Evolutionary conservation across 2,329 filamentous ascomycete genomes (phyloP), one percentile per base, ranked within the genome.

Genomic region (Cordyceps militaris): DNA sequence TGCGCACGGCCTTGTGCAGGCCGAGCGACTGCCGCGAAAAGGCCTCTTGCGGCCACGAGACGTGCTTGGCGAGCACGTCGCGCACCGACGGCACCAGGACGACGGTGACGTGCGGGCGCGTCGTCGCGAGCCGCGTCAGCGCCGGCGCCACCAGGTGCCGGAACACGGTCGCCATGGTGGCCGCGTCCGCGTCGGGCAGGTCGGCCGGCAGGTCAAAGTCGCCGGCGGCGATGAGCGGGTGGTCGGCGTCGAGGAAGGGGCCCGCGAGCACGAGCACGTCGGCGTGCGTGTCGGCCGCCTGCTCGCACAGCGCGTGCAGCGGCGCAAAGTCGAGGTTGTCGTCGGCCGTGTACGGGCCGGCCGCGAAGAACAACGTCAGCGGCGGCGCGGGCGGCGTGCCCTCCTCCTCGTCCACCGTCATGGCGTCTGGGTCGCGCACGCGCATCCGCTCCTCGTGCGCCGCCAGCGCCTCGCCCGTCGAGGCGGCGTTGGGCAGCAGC

Each of bases 301-400:
- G 86, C 63, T 82, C 81, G 68, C 93, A 93, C 16, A 99, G 79
- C 30, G 89, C 84, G 66, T 91, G 85, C 1, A 99, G 76, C 8
- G 93, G 88, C 66, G 95, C 89, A 68, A 92, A 99, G 63, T 91
- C 88, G 47, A 99, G 84, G 67, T 95, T 95, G 66, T 93, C 89
- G 64, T 97, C 92, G 3, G 91, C 85, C 0, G 92, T 96, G 72
- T 95, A 99, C 0, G 94, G 94, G 0, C 94, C 94, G 0, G 91
- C 83, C 1, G 88, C 90, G 59, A 93, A 80, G 38, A 97, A 72
- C 52, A 96, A 76, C 65, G 81, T 91, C 19, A 97, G 73, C 0
- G 93, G 91, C 9, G 83, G 76, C 0, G 83, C 79, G 14, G 72
- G 68, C 4, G 66, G 61, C 56, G 19, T n/a, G 26, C 71, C 73